A percentile compares a stretch with the other conserved stretches of the same genome.
phyloP scores from a whole-genome alignment of 768 basidiomycete species.

The Pulveroboletus sp. region DNA sequence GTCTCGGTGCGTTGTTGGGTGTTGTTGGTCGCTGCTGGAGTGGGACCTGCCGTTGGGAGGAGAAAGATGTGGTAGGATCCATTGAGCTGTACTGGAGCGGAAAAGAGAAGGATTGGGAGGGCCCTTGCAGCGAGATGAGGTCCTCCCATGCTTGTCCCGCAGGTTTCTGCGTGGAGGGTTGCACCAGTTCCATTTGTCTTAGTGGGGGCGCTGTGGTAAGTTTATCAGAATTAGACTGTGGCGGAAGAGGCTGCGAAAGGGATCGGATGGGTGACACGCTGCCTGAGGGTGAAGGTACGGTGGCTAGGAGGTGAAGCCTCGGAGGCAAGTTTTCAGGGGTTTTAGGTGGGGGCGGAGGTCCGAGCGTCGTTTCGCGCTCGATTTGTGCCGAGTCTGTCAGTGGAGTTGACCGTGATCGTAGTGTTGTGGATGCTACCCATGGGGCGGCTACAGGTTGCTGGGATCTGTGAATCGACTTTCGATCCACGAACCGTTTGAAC shows the following conservation, averaged over 20 bases:
- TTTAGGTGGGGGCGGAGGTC: constrained; percentile 26
- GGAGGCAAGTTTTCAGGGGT: constrained; percentile 24
- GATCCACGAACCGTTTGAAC: constrained; percentile 61
- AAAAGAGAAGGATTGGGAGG: constrained; percentile 37
- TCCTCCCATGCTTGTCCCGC: constrained; percentile 55
- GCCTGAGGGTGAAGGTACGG: constrained; percentile 8
- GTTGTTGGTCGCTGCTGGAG: constrained; percentile 7
- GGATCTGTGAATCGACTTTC: constrained; percentile 31
- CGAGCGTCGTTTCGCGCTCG: constrained; percentile 19
- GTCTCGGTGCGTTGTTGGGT: constrained; percentile 7
- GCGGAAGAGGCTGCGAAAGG: constrained; percentile 34
- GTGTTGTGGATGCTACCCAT: constrained; percentile 31
- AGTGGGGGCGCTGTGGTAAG: constrained; percentile 3
- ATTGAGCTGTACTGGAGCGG: constrained; percentile 39
- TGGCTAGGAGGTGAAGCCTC: constrained; percentile 13
- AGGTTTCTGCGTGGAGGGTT: constrained; percentile 16
- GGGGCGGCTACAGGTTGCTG: constrained; percentile 39
- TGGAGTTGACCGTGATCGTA: constrained; percentile 14
- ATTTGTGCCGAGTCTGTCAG: constrained; percentile 5
- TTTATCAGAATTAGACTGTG: constrained; percentile 11
- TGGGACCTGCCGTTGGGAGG: constrained; percentile 13
- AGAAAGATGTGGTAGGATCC: neutral
- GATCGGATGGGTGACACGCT: constrained; percentile 24
- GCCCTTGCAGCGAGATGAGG: constrained; percentile 43
- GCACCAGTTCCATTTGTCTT: constrained; percentile 2